Conservation (phyloP, 805 yeast genomes). For the Pichia heedii region DNA sequence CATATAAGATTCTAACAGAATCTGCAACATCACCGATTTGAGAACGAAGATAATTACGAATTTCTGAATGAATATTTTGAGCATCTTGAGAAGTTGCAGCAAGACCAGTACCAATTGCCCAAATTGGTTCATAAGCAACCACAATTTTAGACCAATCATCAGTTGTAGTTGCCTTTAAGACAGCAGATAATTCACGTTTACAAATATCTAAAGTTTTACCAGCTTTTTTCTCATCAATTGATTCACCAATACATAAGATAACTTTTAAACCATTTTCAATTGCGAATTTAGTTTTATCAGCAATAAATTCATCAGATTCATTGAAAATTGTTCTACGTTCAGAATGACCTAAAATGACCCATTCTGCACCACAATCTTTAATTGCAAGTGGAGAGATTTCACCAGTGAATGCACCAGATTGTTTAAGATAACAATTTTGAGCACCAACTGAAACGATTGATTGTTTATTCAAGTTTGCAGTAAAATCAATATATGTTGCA, state of each 20-base stretch:
- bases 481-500: constrained; percentile 78
- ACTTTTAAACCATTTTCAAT: constrained; percentile 83
- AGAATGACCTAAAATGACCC: constrained; percentile 97
- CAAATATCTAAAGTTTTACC: constrained; percentile 80
- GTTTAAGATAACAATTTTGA: constrained; percentile 83
- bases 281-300: constrained; percentile 91
- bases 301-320: constrained; percentile 85
- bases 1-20: constrained; percentile 84
- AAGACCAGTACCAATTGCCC: constrained; percentile 99
- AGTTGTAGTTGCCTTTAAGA: constrained; percentile 49
- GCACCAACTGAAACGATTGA: constrained; percentile 75
- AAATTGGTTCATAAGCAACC: constrained; percentile 97
- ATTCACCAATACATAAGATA: constrained; percentile 96
- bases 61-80: constrained; percentile 83
- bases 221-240: constrained; percentile 88
- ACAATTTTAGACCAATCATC: constrained; percentile 87
- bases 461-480: constrained; percentile 60
- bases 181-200: constrained; percentile 86
- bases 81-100: constrained; percentile 99
- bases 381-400: constrained; percentile 84
- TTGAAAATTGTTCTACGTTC: constrained; percentile 94
- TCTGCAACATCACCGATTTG: constrained; percentile 79
- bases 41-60: constrained; percentile 73
- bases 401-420: constrained; percentile 96
- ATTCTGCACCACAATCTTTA: constrained; percentile 84